These are phyloP conservation scores for Aspergillus uvarum DNA, from an alignment of 2,329 filamentous ascomycete genomes.

Conservation along the genomic window DNA sequence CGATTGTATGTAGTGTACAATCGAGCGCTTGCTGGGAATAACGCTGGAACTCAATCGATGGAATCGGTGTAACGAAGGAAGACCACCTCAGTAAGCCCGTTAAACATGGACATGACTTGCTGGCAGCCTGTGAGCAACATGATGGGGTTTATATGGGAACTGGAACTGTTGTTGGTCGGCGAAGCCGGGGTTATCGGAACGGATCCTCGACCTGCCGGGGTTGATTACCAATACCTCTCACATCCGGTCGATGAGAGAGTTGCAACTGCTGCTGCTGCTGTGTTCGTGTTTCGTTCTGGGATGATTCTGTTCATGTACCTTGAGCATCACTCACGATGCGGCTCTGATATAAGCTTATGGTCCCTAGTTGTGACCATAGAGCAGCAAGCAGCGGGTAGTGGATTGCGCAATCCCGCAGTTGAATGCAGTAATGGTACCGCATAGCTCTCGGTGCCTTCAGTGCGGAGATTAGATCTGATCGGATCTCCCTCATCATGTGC, in stretches of 20 bases:
- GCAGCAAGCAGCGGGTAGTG: neutral
- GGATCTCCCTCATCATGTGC: too few species aligned
- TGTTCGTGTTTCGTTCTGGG: too few species aligned
- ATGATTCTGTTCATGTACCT: too few species aligned
- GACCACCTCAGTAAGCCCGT: too few species aligned
- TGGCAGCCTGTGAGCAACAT: neutral
- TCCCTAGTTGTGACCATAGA: neutral
- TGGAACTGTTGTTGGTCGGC: neutral
- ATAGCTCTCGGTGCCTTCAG: neutral
- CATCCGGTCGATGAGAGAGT: too few species aligned
- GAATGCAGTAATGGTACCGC: neutral
- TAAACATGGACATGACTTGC: neutral
- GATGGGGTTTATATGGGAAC: neutral
- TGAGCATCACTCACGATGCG: neutral
- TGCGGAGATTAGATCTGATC: too few species aligned
- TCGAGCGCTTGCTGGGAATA: too few species aligned
- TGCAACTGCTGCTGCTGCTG: too few species aligned
- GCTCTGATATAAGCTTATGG: neutral
- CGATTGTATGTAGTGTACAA: neutral
- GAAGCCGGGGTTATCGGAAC: constrained; percentile 1
- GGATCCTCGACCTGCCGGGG: constrained; percentile 5
- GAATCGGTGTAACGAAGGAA: neutral
- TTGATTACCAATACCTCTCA: constrained; percentile 1
- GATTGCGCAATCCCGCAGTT: neutral
- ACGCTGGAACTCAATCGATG: neutral